phyloP scores from a whole-genome alignment of 768 basidiomycete species.

The Leccinellum albellum region DNA sequence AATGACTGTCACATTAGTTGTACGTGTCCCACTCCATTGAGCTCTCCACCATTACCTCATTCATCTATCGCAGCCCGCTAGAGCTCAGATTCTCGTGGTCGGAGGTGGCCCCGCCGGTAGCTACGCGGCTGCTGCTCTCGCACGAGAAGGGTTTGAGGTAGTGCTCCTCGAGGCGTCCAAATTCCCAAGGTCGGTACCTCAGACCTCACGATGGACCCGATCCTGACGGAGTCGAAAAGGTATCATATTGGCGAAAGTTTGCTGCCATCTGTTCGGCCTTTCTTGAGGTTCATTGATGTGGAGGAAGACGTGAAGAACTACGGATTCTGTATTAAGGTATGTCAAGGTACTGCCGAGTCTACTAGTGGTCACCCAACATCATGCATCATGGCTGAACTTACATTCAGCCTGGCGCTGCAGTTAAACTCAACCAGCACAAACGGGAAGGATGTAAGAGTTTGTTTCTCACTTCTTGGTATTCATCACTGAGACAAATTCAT shows the following conservation, averaged over 20 bases:
- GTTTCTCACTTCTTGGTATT: not conserved
- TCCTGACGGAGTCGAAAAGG: not conserved
- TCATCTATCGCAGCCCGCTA: not conserved
- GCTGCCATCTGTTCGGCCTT: constrained; percentile 3
- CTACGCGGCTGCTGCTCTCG: constrained; percentile 5
- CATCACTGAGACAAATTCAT: not conserved
- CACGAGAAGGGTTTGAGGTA: constrained; percentile 9
- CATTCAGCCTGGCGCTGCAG: constrained; percentile 4
- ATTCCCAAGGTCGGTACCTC: constrained; percentile 7
- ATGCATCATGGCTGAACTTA: not conserved
- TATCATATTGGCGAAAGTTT: constrained; percentile 18
- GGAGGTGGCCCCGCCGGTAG: constrained; percentile 14
- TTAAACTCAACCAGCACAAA: constrained; percentile 8
- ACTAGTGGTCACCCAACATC: not conserved
- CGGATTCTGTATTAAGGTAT: constrained; percentile 10
- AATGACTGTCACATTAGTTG: not conserved
- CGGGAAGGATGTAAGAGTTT: constrained; percentile 7
- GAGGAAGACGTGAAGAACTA: constrained; percentile 5
- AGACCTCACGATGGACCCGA: no score
- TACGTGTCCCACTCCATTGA: not conserved
- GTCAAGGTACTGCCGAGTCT: not conserved
- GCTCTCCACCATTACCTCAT: not conserved
- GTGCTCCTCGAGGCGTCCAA: constrained; percentile 8
- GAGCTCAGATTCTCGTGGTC: constrained; percentile 7
- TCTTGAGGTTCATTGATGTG: constrained; percentile 6